Percentiles rank a stretch among this genome's conserved stretches.
Conservation (phyloP, 2,329 filamentous ascomycete species). For the Diaporthe sp. region DNA sequence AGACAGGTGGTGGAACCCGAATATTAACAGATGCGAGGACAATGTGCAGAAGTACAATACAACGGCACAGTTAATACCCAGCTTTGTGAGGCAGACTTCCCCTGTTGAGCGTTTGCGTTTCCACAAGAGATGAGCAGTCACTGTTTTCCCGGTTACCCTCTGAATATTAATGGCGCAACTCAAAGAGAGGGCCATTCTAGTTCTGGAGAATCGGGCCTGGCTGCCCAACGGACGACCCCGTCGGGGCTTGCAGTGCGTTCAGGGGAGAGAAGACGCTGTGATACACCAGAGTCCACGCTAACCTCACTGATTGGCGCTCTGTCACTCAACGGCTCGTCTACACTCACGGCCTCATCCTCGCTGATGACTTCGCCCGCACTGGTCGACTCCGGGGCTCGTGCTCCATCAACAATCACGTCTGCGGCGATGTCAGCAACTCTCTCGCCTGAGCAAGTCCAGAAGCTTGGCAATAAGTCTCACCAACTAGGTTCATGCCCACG, state of each 20-base stretch:
- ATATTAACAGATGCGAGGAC: background rate
- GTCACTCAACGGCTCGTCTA: background rate
- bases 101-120: background rate
- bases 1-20: too few relatives aligned
- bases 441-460: too few relatives aligned
- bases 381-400: background rate
- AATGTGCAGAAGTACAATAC: background rate
- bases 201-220: too few relatives aligned
- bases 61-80: background rate
- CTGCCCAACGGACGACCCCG: too few relatives aligned
- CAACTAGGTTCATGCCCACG: background rate
- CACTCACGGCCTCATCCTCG: background rate
- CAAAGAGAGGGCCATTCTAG: too few relatives aligned
- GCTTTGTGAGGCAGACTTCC: background rate
- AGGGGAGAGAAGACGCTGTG: background rate
- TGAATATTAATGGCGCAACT: background rate
- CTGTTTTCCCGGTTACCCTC: background rate
- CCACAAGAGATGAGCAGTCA: background rate
- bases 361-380: background rate
- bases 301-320: background rate
- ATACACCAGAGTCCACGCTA: background rate
- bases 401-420: conserved; percentile 4
- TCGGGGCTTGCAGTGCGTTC: background rate
- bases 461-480: background rate
- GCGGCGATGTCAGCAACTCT: background rate